phyloP scores from a whole-genome alignment of 306 rosid genomes.

The Prunus persica region Prunus_persica_NCBIv2 NC_034012.1:8942501-8943000 shows the following conservation, averaged over 20 bases:
- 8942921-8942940: no score
- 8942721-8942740: not conserved
- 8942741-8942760: not conserved
- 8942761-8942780: no score
- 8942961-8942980: no score
- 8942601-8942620: not conserved
- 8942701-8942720: not conserved
- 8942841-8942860: no score
- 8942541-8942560: not conserved
- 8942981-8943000: no score
- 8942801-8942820: no score
- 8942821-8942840: no score
- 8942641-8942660: not conserved
- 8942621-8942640: not conserved
- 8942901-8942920: no score
- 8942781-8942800: no score
- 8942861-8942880: no score
- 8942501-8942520: constrained; percentile 37
- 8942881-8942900: no score
- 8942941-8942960: no score
- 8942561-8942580: not conserved
- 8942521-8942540: constrained; percentile 1
- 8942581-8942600: not conserved
- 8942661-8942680: not conserved
- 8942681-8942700: not conserved